Evolutionary conservation across 805 yeast species (phyloP).

Genomic region (Cyberlindnera saturnus): DNA sequence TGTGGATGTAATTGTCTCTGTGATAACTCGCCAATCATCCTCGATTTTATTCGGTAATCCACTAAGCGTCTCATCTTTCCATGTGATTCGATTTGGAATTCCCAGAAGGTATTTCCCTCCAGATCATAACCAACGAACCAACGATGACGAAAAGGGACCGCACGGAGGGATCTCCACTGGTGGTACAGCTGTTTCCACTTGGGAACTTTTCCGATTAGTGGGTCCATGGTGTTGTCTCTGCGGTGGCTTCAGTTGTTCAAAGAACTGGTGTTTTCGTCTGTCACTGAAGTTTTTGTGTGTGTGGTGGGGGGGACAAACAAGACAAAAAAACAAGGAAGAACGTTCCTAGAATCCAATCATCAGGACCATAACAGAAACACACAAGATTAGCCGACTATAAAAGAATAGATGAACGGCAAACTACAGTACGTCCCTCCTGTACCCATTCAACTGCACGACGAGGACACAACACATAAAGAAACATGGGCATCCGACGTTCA

Average conservation of each 20-base stretch:
- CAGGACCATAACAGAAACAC: too few species aligned
- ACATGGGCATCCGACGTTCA: slow-evolving; percentile 35
- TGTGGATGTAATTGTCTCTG: slow-evolving; percentile 41
- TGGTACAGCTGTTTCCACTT: slow-evolving; percentile 43
- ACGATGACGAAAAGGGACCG: slow-evolving; percentile 61
- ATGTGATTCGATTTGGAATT: slow-evolving; percentile 45
- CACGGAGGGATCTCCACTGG: slow-evolving; percentile 54
- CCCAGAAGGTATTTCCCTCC: slow-evolving; percentile 87
- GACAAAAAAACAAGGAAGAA: too few species aligned
- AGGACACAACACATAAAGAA: not conserved
- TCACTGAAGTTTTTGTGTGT: not conserved
- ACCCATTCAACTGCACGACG: slow-evolving; percentile 34
- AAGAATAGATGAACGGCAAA: not conserved
- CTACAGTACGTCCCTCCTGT: slow-evolving; percentile 29
- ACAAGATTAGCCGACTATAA: too few species aligned
- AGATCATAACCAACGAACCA: slow-evolving; percentile 68
- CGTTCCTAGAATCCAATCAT: too few species aligned
- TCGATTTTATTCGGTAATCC: slow-evolving; percentile 45
- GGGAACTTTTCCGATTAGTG: slow-evolving; percentile 42
- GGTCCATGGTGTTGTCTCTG: slow-evolving; percentile 34
- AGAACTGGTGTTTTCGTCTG: too few species aligned
- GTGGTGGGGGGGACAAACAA: too few species aligned
- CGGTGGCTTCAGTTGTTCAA: too few species aligned
- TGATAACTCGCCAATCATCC: slow-evolving; percentile 46
- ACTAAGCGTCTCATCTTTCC: slow-evolving; percentile 55